Evolutionary conservation across 176 grass and related monocot genomes (phyloP).

Genomic region (Bonia amplexicaulis): DNA sequence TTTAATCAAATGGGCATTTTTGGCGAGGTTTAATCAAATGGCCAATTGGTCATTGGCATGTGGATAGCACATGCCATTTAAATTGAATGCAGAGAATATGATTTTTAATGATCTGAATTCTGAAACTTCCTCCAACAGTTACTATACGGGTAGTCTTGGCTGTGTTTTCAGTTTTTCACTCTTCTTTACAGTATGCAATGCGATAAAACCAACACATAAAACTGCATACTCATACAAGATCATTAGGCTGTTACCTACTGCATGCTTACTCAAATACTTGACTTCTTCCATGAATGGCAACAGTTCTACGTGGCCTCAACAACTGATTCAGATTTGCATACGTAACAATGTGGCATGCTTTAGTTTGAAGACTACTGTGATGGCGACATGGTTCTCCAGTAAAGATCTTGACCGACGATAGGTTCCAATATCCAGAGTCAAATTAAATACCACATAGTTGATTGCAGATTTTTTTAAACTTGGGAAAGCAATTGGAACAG

Average conservation of each 20-base stretch:
- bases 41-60: background rate
- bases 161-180: background rate
- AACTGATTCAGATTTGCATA: background rate
- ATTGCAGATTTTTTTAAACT: background rate
- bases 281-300: background rate
- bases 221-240: background rate
- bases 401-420: background rate
- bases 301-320: background rate
- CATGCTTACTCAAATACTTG: background rate
- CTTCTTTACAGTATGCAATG: no score
- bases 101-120: background rate
- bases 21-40: background rate
- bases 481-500: background rate
- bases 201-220: background rate
- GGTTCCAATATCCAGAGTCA: background rate
- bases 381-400: constrained; percentile 1
- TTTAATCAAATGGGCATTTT: background rate
- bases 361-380: background rate
- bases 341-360: background rate
- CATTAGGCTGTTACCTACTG: background rate
- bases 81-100: background rate
- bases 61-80: background rate
- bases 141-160: background rate
- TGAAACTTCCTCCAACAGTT: background rate
- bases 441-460: background rate